A percentile compares a stretch with the other conserved stretches of the same genome.
Conservation (phyloP, 306 rosid species). For the Casuarina cunninghamiana region DNA sequence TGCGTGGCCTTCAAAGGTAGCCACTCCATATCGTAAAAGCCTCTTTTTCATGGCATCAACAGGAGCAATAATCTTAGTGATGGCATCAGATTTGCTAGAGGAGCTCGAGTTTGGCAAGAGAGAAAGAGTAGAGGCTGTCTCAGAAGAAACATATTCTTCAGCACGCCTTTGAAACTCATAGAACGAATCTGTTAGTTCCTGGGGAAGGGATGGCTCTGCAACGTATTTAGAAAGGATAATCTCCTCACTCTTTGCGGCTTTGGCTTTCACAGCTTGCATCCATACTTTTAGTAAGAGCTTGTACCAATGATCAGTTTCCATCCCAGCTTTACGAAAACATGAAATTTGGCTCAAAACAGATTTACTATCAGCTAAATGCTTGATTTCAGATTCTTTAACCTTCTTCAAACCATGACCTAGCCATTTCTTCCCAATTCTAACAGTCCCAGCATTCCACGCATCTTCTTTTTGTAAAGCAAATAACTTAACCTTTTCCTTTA, state of each 20-base stretch:
- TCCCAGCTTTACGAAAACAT: slow-evolving; percentile 71
- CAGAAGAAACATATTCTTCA: slow-evolving; percentile 68
- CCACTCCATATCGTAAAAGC: slow-evolving; percentile 68
- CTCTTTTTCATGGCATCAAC: slow-evolving; percentile 54
- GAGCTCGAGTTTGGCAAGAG: slow-evolving; percentile 57
- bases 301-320: slow-evolving; percentile 99
- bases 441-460: slow-evolving; percentile 69
- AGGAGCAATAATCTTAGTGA: slow-evolving; percentile 76
- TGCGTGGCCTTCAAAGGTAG: slow-evolving; percentile 59
- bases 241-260: slow-evolving; percentile 59
- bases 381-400: slow-evolving; percentile 89
- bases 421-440: slow-evolving; percentile 87
- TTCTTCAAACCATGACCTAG: slow-evolving; percentile 86
- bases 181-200: slow-evolving; percentile 64
- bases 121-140: slow-evolving; percentile 62
- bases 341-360: slow-evolving; percentile 63
- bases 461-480: slow-evolving; percentile 72
- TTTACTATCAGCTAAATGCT: slow-evolving; percentile 59
- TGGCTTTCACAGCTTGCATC: slow-evolving; percentile 70
- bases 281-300: slow-evolving; percentile 73
- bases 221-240: slow-evolving; percentile 56
- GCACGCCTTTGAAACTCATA: slow-evolving; percentile 60
- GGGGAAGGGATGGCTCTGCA: slow-evolving; percentile 74
- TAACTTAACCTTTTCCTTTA: slow-evolving; percentile 73
- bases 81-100: slow-evolving; percentile 36